These are phyloP conservation scores for Lomentospora prolificans DNA, from an alignment of 2,329 filamentous ascomycete genomes.

Conservation along the genomic window DNA sequence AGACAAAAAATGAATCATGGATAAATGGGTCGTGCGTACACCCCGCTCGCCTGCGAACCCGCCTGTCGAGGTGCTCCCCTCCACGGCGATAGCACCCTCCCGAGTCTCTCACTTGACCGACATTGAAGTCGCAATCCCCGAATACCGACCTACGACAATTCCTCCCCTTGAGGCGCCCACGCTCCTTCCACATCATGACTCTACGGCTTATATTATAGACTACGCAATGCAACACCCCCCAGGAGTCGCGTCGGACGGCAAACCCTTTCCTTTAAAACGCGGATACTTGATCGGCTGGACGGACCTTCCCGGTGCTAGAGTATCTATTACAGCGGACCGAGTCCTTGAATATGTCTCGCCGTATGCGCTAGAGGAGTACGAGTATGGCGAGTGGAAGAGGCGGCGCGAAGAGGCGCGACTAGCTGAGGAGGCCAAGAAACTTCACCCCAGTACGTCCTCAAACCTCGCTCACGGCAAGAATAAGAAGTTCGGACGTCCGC, in stretches of 20 bases:
- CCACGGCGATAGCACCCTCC: too few relatives aligned
- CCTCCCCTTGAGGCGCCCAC: background rate
- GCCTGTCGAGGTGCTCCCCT: background rate
- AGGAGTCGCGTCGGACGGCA: conserved; percentile 22
- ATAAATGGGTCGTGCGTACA: conserved; percentile 2
- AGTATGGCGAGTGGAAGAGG: conserved; percentile 33
- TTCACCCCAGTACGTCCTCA: background rate
- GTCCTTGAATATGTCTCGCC: conserved; percentile 51
- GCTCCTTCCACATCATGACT: conserved; percentile 37
- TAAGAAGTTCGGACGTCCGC: background rate
- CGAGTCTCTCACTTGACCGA: too few relatives aligned
- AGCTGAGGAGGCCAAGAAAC: conserved; percentile 3
- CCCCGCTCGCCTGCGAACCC: background rate
- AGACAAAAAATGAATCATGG: too few relatives aligned
- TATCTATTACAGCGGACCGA: conserved; percentile 34
- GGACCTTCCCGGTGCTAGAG: conserved; percentile 38
- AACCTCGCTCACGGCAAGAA: background rate
- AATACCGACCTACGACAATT: background rate
- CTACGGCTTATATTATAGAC: conserved; percentile 47
- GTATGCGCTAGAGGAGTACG: conserved; percentile 45
- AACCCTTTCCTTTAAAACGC: conserved; percentile 31
- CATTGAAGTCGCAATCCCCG: background rate
- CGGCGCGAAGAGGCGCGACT: conserved; percentile 27
- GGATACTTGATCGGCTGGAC: conserved; percentile 46
- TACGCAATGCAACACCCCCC: conserved; percentile 35